Evolutionary conservation across 345 rosid genomes (phyloP).

Genomic region (Geranium rotundifolium): DNA sequence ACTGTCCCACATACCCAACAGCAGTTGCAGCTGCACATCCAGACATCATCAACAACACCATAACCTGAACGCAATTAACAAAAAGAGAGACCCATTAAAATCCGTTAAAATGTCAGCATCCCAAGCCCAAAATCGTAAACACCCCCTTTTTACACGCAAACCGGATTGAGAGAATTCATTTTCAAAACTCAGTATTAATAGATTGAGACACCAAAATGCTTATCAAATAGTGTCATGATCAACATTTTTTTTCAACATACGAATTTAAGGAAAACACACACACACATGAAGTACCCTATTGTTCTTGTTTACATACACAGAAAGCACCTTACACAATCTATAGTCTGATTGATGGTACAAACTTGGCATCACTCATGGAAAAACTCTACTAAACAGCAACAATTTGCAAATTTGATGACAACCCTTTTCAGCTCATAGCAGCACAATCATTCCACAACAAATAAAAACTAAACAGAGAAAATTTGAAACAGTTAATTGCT

Average conservation of each 20-base stretch:
- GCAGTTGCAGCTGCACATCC: constrained; percentile 51
- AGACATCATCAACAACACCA: constrained; percentile 34
- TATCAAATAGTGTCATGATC: too few relatives aligned
- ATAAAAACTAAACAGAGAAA: neutral
- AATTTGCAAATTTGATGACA: neutral
- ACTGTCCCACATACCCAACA: constrained; percentile 28
- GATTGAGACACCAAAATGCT: too few relatives aligned
- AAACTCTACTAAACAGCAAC: neutral
- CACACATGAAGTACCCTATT: neutral
- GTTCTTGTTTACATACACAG: neutral
- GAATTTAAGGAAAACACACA: too few relatives aligned
- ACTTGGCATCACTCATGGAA: neutral
- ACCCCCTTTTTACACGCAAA: too few relatives aligned
- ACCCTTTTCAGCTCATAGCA: neutral
- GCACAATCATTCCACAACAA: neutral
- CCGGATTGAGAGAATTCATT: too few relatives aligned
- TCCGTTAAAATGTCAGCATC: neutral
- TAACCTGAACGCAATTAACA: constrained; percentile 22
- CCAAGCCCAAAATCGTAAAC: too few relatives aligned
- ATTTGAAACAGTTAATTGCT: constrained; percentile 3
- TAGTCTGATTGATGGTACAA: too few relatives aligned
- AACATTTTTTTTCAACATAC: too few relatives aligned
- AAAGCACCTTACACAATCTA: neutral
- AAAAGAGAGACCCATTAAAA: too few relatives aligned
- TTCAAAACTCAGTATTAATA: too few relatives aligned